Conservation (phyloP, 2,329 filamentous ascomycete species). For the Amauroascus verrucosus region DNA sequence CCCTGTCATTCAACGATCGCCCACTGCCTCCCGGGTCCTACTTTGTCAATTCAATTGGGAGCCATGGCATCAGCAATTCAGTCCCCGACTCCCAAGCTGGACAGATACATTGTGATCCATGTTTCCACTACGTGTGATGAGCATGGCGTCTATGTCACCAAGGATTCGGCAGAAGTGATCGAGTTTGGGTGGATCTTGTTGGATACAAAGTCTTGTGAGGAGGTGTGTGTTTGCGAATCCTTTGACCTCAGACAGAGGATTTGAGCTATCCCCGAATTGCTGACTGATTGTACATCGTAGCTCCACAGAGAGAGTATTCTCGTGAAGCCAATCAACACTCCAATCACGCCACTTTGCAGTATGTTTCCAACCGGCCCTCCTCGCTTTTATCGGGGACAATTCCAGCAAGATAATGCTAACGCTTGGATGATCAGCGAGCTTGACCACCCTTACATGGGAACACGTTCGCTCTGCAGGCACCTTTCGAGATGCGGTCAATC, state of each 20-base stretch:
- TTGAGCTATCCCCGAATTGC: constrained; percentile 11
- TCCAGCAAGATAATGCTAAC: constrained; percentile 14
- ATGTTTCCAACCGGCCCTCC: constrained; percentile 43
- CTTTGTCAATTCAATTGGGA: constrained; percentile 1
- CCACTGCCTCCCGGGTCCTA: not conserved
- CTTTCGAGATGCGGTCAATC: constrained; percentile 91
- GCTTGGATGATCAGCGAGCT: constrained; percentile 55
- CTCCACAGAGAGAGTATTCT: constrained; percentile 90
- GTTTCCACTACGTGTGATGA: constrained; percentile 98
- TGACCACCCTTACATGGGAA: constrained; percentile 97
- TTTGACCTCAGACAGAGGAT: not conserved
- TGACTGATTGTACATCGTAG: constrained; percentile 39
- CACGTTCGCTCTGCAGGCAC: constrained; percentile 95
- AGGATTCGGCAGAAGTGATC: constrained; percentile 98
- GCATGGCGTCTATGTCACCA: constrained; percentile 97
- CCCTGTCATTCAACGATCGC: not conserved
- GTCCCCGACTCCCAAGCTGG: constrained; percentile 59
- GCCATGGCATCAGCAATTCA: constrained; percentile 36
- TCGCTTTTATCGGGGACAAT: constrained; percentile 12
- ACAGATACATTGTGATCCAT: constrained; percentile 96
- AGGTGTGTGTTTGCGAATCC: constrained; percentile 48
- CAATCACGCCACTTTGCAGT: constrained; percentile 98
- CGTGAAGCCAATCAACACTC: constrained; percentile 96
- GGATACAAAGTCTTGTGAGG: constrained; percentile 81
- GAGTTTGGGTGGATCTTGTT: constrained; percentile 97